These are phyloP conservation scores for Neurospora sp. DNA, from an alignment of 495 filamentous ascomycete species.

Conservation along the genomic window DNA sequence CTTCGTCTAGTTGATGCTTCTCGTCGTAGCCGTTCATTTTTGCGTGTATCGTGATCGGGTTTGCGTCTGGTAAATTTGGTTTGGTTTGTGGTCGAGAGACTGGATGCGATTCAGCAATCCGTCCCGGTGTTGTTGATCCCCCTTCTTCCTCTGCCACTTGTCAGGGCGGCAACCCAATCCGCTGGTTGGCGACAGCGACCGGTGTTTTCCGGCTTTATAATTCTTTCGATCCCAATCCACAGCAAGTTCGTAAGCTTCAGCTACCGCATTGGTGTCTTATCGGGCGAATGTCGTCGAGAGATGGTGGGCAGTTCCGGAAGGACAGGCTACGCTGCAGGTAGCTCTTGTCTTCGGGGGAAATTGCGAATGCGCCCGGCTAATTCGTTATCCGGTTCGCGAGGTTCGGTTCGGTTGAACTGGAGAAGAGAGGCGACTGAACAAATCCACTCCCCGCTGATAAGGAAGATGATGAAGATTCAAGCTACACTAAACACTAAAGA, in stretches of 20 bases:
- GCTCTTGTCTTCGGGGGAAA: neutral
- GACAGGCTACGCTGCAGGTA: neutral
- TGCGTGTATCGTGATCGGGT: neutral
- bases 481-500: neutral
- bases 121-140: neutral
- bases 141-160: neutral
- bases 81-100: neutral
- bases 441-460: neutral
- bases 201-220: neutral
- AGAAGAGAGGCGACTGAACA: neutral
- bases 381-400: neutral
- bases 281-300: neutral
- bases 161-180: neutral
- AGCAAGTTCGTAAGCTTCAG: neutral
- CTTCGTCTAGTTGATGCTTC: conserved; percentile 50
- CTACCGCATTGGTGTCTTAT: neutral
- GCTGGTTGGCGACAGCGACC: neutral
- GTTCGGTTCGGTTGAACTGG: neutral
- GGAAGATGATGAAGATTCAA: neutral
- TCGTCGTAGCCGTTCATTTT: conserved; percentile 51
- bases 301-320: neutral
- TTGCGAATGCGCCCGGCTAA: neutral
- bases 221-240: neutral
- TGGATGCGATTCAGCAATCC: neutral
- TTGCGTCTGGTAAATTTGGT: neutral